Evolutionary conservation across 257 asterid species (phyloP).

Genomic region (Capsicum chinense): DNA sequence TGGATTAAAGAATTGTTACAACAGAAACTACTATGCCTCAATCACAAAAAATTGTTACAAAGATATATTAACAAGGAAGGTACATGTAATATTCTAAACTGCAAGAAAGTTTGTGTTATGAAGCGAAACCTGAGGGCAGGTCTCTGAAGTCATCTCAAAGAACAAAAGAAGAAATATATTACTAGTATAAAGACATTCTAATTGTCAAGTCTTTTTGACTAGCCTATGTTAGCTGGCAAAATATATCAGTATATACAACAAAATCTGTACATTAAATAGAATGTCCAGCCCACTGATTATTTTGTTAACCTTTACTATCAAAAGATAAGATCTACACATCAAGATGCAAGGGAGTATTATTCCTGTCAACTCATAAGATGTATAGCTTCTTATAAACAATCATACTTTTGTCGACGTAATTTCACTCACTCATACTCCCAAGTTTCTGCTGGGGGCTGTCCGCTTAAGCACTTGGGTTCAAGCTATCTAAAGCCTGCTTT

Average conservation of each 20-base stretch:
- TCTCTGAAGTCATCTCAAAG: not conserved
- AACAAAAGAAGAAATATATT: not conserved
- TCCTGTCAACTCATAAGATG: not conserved
- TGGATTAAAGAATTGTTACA: not conserved
- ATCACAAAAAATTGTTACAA: not conserved
- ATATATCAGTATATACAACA: not conserved
- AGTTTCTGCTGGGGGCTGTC: not conserved
- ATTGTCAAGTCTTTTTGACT: not conserved
- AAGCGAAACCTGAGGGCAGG: not conserved
- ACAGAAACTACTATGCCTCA: not conserved
- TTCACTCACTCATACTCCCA: not conserved
- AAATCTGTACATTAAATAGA: not conserved
- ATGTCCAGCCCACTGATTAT: not conserved
- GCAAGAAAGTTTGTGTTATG: not conserved
- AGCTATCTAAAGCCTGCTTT: not conserved
- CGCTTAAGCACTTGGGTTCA: not conserved
- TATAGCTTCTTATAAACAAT: not conserved
- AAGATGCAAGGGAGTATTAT: not conserved
- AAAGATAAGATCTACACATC: not conserved
- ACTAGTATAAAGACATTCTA: conserved; percentile 1
- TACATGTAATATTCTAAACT: not conserved
- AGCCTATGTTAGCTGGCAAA: not conserved
- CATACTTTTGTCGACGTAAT: not conserved
- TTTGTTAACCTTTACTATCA: not conserved
- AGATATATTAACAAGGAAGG: not conserved